Conservation (phyloP, 2,329 filamentous ascomycete genomes). For the Ophiostoma tasmaniense region DNA sequence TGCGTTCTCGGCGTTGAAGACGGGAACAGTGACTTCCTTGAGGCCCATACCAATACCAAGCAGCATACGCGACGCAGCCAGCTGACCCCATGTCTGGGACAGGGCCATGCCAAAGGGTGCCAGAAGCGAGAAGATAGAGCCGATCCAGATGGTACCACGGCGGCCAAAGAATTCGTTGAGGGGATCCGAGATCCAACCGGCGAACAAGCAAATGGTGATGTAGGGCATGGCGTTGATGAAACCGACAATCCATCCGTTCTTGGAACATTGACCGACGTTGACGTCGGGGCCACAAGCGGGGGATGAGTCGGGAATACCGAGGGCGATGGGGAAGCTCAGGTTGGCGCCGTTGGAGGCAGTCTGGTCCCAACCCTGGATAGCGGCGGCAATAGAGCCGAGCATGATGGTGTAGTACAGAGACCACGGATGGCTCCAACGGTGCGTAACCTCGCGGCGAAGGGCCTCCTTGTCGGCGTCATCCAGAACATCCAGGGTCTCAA, state of each 20-base stretch:
- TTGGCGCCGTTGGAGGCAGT: constrained; percentile 57
- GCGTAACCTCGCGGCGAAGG: constrained; percentile 43
- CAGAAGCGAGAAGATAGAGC: constrained; percentile 63
- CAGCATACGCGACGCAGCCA: constrained; percentile 58
- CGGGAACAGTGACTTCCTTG: constrained; percentile 58
- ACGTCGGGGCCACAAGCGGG: constrained; percentile 28
- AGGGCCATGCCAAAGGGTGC: constrained; percentile 62
- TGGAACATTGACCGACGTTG: constrained; percentile 31
- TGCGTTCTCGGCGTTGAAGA: constrained; percentile 67
- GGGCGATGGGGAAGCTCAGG: constrained; percentile 49
- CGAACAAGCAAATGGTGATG: constrained; percentile 31
- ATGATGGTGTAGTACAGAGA: constrained; percentile 59
- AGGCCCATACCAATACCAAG: constrained; percentile 72
- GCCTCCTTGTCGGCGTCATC: constrained; percentile 39
- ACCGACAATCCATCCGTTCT: constrained; percentile 53
- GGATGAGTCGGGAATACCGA: constrained; percentile 35
- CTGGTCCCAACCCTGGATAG: constrained; percentile 61
- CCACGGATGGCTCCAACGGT: constrained; percentile 59
- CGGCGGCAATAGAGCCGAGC: constrained; percentile 60
- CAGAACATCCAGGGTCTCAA: constrained; percentile 42
- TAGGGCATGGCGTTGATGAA: constrained; percentile 46
- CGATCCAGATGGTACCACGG: constrained; percentile 60
- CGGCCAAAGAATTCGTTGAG: constrained; percentile 39
- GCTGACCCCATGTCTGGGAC: constrained; percentile 61
- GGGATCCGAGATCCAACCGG: constrained; percentile 56